Evolutionary conservation across 2,329 filamentous ascomycete genomes (phyloP).

Genomic region (Colletotrichum caudatum): DNA sequence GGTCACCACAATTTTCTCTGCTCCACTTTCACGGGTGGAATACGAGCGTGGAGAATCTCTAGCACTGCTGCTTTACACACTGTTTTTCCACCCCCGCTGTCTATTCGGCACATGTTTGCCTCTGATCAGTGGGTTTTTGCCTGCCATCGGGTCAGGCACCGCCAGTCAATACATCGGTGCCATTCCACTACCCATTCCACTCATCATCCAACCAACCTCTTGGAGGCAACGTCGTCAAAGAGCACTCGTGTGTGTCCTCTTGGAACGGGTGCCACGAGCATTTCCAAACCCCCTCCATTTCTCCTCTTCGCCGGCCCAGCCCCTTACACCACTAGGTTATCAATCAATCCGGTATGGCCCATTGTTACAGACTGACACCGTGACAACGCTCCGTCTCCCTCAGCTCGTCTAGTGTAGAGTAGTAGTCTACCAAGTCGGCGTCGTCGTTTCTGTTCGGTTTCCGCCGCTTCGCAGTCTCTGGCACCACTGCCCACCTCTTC

Average conservation of each 20-base stretch:
- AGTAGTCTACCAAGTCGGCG: neutral
- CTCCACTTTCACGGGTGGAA: slow-evolving; percentile 27
- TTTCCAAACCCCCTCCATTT: neutral
- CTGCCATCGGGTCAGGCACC: neutral
- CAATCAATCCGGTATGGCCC: slow-evolving; percentile 26
- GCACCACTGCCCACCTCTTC: slow-evolving; percentile 11
- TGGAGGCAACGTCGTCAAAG: slow-evolving; percentile 23
- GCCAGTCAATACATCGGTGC: slow-evolving; percentile 10
- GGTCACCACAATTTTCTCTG: slow-evolving; percentile 16
- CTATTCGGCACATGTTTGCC: slow-evolving; percentile 26
- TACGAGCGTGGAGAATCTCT: slow-evolving; percentile 34
- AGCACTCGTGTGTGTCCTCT: slow-evolving; percentile 9
- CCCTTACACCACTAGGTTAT: slow-evolving; percentile 20
- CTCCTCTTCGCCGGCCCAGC: slow-evolving; percentile 21
- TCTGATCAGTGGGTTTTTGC: slow-evolving; percentile 8
- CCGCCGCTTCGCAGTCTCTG: slow-evolving; percentile 19
- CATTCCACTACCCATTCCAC: neutral
- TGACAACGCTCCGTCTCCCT: neutral
- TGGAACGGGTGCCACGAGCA: slow-evolving; percentile 21
- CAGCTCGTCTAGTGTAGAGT: slow-evolving; percentile 7
- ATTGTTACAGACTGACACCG: slow-evolving; percentile 13
- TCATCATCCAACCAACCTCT: slow-evolving; percentile 25
- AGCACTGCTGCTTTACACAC: neutral
- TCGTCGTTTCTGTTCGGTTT: slow-evolving; percentile 37
- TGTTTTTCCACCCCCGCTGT: slow-evolving; percentile 7